Percentiles rank a stretch among this genome's conserved stretches.
Evolutionary conservation across 495 filamentous ascomycete species (phyloP).

Genomic region (Coniosporium apollinis): DNA sequence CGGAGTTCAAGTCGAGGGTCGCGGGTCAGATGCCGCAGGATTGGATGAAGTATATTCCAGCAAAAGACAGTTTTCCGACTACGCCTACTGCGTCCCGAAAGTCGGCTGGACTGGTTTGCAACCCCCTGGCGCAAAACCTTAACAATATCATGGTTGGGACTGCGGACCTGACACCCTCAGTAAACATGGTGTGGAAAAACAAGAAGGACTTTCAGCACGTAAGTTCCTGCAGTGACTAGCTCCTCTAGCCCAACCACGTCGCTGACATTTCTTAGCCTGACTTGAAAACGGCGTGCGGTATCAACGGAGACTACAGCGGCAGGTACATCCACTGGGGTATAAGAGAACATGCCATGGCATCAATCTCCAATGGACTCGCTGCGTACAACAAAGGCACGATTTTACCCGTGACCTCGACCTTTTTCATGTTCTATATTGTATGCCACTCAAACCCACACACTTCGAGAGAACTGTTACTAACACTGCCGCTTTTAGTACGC

Average conservation of each 20-base stretch:
- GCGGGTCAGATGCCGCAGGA: constrained; percentile 28
- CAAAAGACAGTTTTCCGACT: constrained; percentile 26
- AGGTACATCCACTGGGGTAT: constrained; percentile 38
- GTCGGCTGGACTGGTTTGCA: constrained; percentile 33
- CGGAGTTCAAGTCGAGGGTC: constrained; percentile 31
- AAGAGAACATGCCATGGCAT: constrained; percentile 37
- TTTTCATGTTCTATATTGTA: constrained; percentile 23
- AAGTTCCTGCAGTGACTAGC: no score
- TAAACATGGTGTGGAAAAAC: constrained; percentile 38
- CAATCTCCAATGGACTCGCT: constrained; percentile 37
- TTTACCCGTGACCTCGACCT: constrained; percentile 34
- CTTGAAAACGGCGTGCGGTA: constrained; percentile 27
- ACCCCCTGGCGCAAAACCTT: constrained; percentile 30
- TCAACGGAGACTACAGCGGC: constrained; percentile 32
- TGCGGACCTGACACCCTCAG: constrained; percentile 40
- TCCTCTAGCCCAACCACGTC: no score
- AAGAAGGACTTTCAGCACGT: constrained; percentile 38
- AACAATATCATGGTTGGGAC: constrained; percentile 42
- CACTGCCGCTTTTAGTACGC: constrained; percentile 2
- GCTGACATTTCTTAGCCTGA: constrained; percentile 21
- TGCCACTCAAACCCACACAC: neutral
- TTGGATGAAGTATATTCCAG: constrained; percentile 30
- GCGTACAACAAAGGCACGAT: constrained; percentile 34
- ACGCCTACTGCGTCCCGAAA: constrained; percentile 33
- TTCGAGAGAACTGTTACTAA: neutral